Evolutionary conservation across 2,329 filamentous ascomycete species (phyloP).

Genomic region (Whalleya microplaca): DNA sequence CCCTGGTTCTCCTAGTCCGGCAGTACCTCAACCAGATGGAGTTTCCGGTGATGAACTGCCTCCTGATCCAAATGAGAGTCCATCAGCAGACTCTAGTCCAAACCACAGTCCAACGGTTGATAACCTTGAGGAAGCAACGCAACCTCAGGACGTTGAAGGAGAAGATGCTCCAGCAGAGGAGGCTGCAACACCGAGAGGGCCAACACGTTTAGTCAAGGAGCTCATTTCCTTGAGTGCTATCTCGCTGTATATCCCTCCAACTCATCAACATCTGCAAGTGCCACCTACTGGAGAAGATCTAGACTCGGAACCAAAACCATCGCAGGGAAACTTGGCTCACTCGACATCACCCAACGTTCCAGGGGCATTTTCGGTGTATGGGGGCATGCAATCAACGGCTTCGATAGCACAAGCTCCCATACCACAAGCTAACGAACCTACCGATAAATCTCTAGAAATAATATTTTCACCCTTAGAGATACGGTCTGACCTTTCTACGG

Average conservation of each 20-base stretch:
- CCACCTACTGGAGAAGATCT: slow-evolving; percentile 27
- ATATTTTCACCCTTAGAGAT: slow-evolving; percentile 55
- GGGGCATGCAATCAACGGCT: slow-evolving; percentile 29
- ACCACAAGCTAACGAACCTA: slow-evolving; percentile 11
- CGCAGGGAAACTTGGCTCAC: slow-evolving; percentile 18
- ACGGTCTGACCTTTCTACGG: slow-evolving; percentile 60
- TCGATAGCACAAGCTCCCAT: slow-evolving; percentile 19
- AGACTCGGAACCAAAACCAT: neutral
- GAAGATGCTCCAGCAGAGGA: slow-evolving; percentile 40
- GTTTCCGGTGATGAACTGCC: neutral
- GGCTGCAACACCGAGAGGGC: slow-evolving; percentile 53
- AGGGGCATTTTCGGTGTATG: slow-evolving; percentile 62
- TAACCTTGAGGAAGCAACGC: slow-evolving; percentile 29
- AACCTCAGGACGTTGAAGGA: slow-evolving; percentile 14
- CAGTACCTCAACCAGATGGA: neutral
- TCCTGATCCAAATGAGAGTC: neutral
- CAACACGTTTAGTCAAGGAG: slow-evolving; percentile 60
- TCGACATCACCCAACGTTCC: slow-evolving; percentile 57
- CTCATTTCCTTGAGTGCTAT: slow-evolving; percentile 54
- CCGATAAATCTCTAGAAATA: slow-evolving; percentile 51
- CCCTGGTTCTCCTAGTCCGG: slow-evolving; percentile 2
- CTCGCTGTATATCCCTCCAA: slow-evolving; percentile 59
- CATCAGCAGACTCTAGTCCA: neutral
- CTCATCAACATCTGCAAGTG: slow-evolving; percentile 49
- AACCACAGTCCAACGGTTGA: slow-evolving; percentile 16